phyloP scores from a whole-genome alignment of 345 rosid genomes.

The Durio zibethinus region DNA sequence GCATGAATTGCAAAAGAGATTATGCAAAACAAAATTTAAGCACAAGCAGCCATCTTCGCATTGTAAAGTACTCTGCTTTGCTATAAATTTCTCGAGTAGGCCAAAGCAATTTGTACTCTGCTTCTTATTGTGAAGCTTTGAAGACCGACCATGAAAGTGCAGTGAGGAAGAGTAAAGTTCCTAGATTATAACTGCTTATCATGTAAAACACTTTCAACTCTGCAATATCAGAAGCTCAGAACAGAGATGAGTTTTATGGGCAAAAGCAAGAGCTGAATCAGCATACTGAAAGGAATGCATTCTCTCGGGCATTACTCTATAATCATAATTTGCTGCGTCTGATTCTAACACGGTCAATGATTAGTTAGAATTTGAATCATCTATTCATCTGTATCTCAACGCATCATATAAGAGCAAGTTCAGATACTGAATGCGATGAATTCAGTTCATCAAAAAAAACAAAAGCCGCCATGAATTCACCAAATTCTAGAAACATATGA shows the following conservation, averaged over 20 bases:
- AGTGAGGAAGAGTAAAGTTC: neutral
- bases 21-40: neutral
- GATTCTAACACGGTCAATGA: neutral
- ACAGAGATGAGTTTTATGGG: neutral
- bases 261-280: neutral
- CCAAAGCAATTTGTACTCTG: no score
- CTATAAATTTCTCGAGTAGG: no score
- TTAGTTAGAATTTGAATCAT: neutral
- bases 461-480: neutral
- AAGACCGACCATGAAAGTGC: neutral
- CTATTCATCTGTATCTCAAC: neutral
- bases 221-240: neutral
- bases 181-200: neutral
- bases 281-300: neutral
- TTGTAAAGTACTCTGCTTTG: no score
- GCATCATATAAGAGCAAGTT: neutral
- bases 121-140: neutral
- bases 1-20: slow-evolving; percentile 14
- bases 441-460: no score
- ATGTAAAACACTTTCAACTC: neutral
- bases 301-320: neutral
- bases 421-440: neutral
- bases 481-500: neutral
- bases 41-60: neutral
- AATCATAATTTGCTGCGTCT: no score